Percentiles rank a stretch among this genome's conserved stretches.
Evolutionary conservation across 495 filamentous ascomycete species (phyloP).

Genomic region (Monascus purpureus): DNA sequence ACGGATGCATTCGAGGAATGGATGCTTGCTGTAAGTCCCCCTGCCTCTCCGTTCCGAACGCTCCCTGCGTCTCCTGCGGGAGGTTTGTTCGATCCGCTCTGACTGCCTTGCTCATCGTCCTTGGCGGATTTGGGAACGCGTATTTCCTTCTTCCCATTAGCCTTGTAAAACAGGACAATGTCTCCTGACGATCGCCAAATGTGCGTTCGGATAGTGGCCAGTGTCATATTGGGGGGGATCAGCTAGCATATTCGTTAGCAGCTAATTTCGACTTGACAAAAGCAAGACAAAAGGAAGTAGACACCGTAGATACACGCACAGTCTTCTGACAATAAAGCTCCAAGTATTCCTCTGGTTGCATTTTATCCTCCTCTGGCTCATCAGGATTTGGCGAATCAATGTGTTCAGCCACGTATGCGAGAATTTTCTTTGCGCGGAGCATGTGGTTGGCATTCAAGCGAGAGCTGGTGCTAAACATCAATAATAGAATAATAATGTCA

Average conservation of each 20-base stretch:
- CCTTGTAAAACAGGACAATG: constrained; percentile 78
- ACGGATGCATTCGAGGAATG: constrained; percentile 25
- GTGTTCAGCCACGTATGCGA: constrained; percentile 80
- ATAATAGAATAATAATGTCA: too few species aligned
- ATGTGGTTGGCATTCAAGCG: constrained; percentile 93
- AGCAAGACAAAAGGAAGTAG: background rate
- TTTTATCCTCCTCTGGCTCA: constrained; percentile 38
- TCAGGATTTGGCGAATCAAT: constrained; percentile 52
- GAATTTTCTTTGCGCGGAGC: constrained; percentile 90
- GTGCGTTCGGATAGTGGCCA: constrained; percentile 78
- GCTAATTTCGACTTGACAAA: background rate
- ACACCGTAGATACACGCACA: constrained; percentile 35
- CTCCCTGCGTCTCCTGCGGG: constrained; percentile 1
- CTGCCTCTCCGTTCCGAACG: constrained; percentile 11
- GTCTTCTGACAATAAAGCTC: constrained; percentile 88
- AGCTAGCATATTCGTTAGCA: constrained; percentile 21
- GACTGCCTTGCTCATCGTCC: constrained; percentile 9
- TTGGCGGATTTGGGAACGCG: constrained; percentile 10
- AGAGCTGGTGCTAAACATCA: constrained; percentile 52
- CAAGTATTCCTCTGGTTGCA: constrained; percentile 82
- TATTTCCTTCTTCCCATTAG: constrained; percentile 60
- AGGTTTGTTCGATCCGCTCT: constrained; percentile 2
- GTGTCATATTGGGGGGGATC: constrained; percentile 63
- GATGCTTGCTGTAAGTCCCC: constrained; percentile 17
- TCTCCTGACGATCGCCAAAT: constrained; percentile 88